Evolutionary conservation across 192 early-diverging fungal species (phyloP).

Genomic region (Umbelopsis sp.): DNA sequence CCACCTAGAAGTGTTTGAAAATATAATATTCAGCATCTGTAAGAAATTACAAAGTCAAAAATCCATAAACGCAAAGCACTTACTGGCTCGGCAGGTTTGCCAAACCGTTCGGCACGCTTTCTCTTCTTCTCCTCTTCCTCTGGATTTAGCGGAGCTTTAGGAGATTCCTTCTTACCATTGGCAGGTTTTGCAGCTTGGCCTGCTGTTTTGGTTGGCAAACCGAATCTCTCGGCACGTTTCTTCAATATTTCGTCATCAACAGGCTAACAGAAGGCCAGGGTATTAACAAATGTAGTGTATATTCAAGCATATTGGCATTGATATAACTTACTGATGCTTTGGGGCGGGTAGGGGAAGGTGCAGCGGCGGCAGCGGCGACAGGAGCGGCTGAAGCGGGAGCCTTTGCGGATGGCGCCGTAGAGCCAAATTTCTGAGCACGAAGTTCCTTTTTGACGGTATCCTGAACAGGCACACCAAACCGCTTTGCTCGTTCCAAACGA

Average conservation of each 20-base stretch:
- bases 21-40: background rate
- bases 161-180: background rate
- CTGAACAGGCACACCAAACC: conserved; percentile 51
- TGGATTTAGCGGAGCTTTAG: conserved; percentile 24
- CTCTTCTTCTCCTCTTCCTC: conserved; percentile 69
- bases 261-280: background rate
- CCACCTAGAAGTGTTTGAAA: background rate
- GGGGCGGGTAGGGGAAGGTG: background rate
- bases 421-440: conserved; percentile 60
- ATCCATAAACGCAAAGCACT: background rate
- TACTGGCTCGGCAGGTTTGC: conserved; percentile 18
- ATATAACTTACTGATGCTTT: background rate
- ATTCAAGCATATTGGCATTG: too few relatives aligned
- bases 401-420: conserved; percentile 27
- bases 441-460: conserved; percentile 54
- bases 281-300: background rate
- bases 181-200: conserved; percentile 15
- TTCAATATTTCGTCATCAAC: conserved; percentile 55
- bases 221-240: conserved; percentile 58
- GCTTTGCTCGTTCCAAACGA: conserved; percentile 36
- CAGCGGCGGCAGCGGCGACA: background rate
- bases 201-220: conserved; percentile 30
- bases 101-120: conserved; percentile 66
- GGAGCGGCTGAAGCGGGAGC: background rate
- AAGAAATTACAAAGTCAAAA: background rate